phyloP scores from a whole-genome alignment of 306 rosid species.

The Coriaria nepalensis region DNA sequence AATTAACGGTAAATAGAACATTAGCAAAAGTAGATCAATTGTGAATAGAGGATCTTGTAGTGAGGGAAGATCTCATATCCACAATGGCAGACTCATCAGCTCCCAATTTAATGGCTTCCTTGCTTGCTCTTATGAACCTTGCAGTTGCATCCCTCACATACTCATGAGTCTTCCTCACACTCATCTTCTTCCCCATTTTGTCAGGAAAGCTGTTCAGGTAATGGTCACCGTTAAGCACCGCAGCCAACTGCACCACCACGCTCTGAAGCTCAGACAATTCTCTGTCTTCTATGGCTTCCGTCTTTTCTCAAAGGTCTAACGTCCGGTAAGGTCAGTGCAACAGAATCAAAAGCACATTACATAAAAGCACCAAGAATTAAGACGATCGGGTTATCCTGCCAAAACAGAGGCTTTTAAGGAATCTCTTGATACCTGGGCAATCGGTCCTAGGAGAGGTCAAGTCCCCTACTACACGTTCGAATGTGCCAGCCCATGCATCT shows the following conservation, averaged over 20 bases:
- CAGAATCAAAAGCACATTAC: too few species aligned
- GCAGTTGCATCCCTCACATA: conserved; percentile 61
- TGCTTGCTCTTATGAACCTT: conserved; percentile 75
- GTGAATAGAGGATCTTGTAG: conserved; percentile 58
- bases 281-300: conserved; percentile 48
- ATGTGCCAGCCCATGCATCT: conserved; percentile 95
- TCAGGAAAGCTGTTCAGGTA: conserved; percentile 70
- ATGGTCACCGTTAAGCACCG: conserved; percentile 76
- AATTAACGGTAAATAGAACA: too few species aligned
- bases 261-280: conserved; percentile 63
- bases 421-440: conserved; percentile 50
- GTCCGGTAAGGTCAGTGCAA: conserved; percentile 60
- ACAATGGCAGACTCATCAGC: conserved; percentile 71
- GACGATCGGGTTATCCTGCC: too few species aligned
- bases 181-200: conserved; percentile 73
- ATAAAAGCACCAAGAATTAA: too few species aligned
- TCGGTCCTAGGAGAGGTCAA: conserved; percentile 64
- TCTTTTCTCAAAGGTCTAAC: conserved; percentile 51
- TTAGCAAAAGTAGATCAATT: conserved; percentile 16
- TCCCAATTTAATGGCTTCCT: conserved; percentile 67
- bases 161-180: conserved; percentile 58
- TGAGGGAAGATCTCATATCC: conserved; percentile 92
- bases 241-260: conserved; percentile 76
- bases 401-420: too few species aligned
- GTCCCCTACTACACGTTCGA: conserved; percentile 54